Percentiles rank a stretch among this genome's conserved stretches.
Evolutionary conservation across 1,284 basidiomycete genomes (phyloP).

Genomic region (Rhodotorula sp.): DNA sequence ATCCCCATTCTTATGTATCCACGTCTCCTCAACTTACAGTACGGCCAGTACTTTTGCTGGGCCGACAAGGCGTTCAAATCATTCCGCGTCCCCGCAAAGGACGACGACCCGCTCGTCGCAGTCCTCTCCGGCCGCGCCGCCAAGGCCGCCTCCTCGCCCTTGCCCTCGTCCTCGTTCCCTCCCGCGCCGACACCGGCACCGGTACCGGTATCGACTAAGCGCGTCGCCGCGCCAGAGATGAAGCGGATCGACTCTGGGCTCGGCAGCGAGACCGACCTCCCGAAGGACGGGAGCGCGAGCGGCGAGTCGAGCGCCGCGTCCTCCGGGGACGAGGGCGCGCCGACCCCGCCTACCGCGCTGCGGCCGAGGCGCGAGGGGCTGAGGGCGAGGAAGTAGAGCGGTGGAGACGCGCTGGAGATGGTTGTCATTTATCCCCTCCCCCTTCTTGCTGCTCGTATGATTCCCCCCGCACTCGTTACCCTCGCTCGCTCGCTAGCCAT

Average conservation of each 20-base stretch:
- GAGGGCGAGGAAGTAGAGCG: conserved; percentile 16
- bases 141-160: not conserved
- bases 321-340: not conserved
- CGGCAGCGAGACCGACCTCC: conserved; percentile 22
- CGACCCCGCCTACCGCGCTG: not conserved
- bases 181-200: too few species aligned
- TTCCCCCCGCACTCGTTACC: too few species aligned
- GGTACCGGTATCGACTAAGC: not conserved
- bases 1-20: too few species aligned
- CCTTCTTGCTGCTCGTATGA: not conserved
- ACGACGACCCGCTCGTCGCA: conserved; percentile 82
- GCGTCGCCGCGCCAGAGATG: conserved; percentile 12
- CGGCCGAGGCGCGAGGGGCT: conserved; percentile 27
- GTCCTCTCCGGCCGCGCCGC: conserved; percentile 48
- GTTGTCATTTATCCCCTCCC: not conserved
- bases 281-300: not conserved
- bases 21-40: too few species aligned
- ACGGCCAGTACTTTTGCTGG: conserved; percentile 83
- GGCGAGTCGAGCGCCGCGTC: conserved; percentile 3
- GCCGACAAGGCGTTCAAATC: conserved; percentile 81
- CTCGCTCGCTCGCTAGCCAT: too few species aligned
- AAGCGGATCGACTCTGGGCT: conserved; percentile 27
- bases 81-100: conserved; percentile 80
- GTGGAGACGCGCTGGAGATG: too few species aligned
- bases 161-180: not conserved